Percentiles rank a stretch among this genome's conserved stretches.
Conservation (phyloP, 2,329 filamentous ascomycete species). For the Sphaceloma murrayae region DNA sequence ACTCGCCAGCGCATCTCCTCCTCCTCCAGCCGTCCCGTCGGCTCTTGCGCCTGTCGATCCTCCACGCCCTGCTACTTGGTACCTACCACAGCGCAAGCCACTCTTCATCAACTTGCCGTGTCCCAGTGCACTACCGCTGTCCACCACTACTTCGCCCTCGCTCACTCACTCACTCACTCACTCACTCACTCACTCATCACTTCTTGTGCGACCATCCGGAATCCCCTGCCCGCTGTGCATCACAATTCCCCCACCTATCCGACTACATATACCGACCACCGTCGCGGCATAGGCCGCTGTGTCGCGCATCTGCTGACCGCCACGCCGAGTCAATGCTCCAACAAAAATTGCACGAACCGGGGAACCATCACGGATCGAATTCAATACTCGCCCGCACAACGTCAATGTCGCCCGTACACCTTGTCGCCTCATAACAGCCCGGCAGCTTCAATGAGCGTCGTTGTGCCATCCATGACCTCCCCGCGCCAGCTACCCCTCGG, state of each 20-base stretch:
- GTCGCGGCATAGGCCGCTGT: too few species aligned
- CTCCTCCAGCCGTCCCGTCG: background rate
- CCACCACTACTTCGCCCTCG: background rate
- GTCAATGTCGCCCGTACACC: too few species aligned
- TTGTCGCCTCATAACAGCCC: conserved; percentile 1
- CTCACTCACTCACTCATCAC: conserved; percentile 1
- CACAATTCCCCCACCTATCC: conserved; percentile 1
- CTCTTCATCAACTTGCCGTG: background rate
- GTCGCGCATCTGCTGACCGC: background rate
- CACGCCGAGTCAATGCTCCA: conserved; percentile 12
- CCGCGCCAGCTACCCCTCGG: conserved; percentile 12
- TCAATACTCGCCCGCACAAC: background rate
- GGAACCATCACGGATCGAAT: background rate
- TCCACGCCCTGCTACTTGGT: background rate
- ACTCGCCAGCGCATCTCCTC: conserved; percentile 12
- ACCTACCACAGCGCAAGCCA: conserved; percentile 9
- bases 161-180: too few species aligned
- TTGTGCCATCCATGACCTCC: conserved; percentile 12
- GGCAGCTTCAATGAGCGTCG: conserved; percentile 14
- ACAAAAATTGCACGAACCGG: background rate
- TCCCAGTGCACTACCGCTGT: background rate
- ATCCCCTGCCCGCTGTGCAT: background rate
- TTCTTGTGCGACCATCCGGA: conserved; percentile 4
- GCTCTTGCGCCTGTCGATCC: background rate
- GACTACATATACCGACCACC: background rate